phyloP scores from a whole-genome alignment of 2,329 filamentous ascomycete genomes.

The Orbilia javanica region DNA sequence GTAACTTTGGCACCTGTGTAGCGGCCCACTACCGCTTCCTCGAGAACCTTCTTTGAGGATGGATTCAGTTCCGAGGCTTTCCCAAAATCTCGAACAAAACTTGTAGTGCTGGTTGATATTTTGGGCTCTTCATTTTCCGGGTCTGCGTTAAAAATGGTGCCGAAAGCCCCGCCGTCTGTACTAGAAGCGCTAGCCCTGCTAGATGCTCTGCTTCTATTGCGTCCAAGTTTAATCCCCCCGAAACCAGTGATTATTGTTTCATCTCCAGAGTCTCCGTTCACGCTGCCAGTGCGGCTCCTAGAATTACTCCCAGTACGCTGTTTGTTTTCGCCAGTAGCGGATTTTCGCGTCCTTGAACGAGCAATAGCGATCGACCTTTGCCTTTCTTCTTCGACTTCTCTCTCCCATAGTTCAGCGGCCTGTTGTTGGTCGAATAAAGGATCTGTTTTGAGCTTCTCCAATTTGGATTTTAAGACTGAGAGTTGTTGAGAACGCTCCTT shows the following conservation, averaged over 20 bases:
- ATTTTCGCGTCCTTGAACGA: slow-evolving; percentile 26
- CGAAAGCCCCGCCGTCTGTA: slow-evolving; percentile 52
- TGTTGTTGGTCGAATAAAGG: slow-evolving; percentile 68
- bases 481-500: slow-evolving; percentile 57
- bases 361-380: slow-evolving; percentile 8
- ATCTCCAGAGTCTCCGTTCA: slow-evolving; percentile 45
- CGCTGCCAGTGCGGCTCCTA: slow-evolving; percentile 36
- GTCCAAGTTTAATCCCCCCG: slow-evolving; percentile 36
- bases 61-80: slow-evolving; percentile 58
- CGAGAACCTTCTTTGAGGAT: slow-evolving; percentile 60
- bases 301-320: slow-evolving; percentile 27
- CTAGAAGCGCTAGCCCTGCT: slow-evolving; percentile 55
- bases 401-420: slow-evolving; percentile 68
- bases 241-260: slow-evolving; percentile 23
- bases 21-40: slow-evolving; percentile 60
- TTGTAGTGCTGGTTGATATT: slow-evolving; percentile 4
- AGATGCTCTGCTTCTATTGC: slow-evolving; percentile 44
- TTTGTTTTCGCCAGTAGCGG: slow-evolving; percentile 1
- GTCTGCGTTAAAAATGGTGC: slow-evolving; percentile 38
- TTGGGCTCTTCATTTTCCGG: slow-evolving; percentile 9
- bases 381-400: slow-evolving; percentile 62
- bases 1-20: slow-evolving; percentile 40
- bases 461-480: slow-evolving; percentile 57
- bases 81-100: slow-evolving; percentile 46
- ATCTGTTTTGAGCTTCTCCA: slow-evolving; percentile 63